phyloP scores from a whole-genome alignment of 139 green algal genomes.

The Choricystis sp. region DNA sequence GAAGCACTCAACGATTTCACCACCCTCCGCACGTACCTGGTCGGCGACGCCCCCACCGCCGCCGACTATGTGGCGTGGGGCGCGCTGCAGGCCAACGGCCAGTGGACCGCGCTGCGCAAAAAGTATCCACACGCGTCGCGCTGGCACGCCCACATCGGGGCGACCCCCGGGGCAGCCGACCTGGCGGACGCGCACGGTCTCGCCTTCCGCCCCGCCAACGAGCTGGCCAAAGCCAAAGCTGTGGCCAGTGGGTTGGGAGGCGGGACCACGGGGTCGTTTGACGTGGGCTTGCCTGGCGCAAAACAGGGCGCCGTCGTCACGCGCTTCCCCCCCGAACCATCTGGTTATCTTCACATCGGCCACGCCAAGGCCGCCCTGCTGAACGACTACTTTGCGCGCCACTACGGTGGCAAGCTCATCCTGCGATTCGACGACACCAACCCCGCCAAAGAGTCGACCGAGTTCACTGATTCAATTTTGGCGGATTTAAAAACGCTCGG shows the following conservation, averaged over 20 bases:
- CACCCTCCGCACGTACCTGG: constrained; percentile 63
- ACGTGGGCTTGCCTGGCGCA: constrained; percentile 66
- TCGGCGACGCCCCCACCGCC: constrained; percentile 48
- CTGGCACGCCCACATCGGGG: constrained; percentile 52
- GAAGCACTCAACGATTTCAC: constrained; percentile 51
- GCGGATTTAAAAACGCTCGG: constrained; percentile 70
- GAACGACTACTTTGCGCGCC: constrained; percentile 83
- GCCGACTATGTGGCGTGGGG: constrained; percentile 81
- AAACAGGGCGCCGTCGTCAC: constrained; percentile 82
- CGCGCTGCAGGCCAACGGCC: constrained; percentile 37
- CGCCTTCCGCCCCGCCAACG: constrained; percentile 16
- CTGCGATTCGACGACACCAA: constrained; percentile 99
- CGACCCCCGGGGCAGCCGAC: constrained; percentile 22
- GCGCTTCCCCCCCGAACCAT: constrained; percentile 93
- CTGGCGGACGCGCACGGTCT: constrained; percentile 18
- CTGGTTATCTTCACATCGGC: constrained; percentile 86
- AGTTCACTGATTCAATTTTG: constrained; percentile 95
- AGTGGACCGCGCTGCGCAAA: constrained; percentile 51
- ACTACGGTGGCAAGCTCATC: constrained; percentile 75
- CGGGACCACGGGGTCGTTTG: constrained; percentile 55
- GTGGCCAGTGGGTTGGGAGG: neutral
- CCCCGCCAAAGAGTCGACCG: constrained; percentile 67
- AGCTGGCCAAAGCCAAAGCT: neutral
- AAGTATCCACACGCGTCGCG: constrained; percentile 51
- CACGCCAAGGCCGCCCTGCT: constrained; percentile 85